Evolutionary conservation across 164 flowering plant genomes (phyloP).

Genomic region (Berberis vulgaris): DNA sequence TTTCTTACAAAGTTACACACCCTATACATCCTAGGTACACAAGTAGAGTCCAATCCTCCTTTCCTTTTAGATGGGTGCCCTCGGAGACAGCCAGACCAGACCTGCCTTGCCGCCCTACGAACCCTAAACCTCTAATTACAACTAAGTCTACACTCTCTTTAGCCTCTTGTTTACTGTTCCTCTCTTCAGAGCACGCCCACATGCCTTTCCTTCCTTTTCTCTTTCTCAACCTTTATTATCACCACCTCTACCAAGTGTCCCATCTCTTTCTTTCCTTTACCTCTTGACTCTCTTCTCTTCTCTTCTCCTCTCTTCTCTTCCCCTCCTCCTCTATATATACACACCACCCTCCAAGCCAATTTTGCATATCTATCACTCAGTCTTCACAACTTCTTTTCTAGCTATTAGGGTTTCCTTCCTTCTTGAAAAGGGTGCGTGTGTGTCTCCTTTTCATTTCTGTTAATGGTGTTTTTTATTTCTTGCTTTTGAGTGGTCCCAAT

Average conservation of each 20-base stretch:
- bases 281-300: neutral
- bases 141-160: neutral
- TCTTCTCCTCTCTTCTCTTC: neutral
- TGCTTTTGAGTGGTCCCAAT: too few relatives aligned
- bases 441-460: neutral
- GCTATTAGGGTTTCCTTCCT: neutral
- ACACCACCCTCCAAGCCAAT: neutral
- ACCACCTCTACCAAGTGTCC: neutral
- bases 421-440: neutral
- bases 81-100: too few relatives aligned
- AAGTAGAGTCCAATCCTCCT: too few relatives aligned
- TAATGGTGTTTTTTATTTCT: too few relatives aligned
- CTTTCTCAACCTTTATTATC: neutral
- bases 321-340: neutral
- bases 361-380: neutral
- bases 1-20: too few relatives aligned
- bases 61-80: too few relatives aligned
- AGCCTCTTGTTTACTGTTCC: too few relatives aligned
- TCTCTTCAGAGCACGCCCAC: neutral
- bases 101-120: too few relatives aligned
- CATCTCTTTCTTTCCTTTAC: neutral
- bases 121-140: too few relatives aligned
- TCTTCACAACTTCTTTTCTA: neutral
- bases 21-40: too few relatives aligned
- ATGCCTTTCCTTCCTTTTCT: neutral